Conservation (phyloP, 352 stramenopile genomes). For the Globisporangium nunn region DNA sequence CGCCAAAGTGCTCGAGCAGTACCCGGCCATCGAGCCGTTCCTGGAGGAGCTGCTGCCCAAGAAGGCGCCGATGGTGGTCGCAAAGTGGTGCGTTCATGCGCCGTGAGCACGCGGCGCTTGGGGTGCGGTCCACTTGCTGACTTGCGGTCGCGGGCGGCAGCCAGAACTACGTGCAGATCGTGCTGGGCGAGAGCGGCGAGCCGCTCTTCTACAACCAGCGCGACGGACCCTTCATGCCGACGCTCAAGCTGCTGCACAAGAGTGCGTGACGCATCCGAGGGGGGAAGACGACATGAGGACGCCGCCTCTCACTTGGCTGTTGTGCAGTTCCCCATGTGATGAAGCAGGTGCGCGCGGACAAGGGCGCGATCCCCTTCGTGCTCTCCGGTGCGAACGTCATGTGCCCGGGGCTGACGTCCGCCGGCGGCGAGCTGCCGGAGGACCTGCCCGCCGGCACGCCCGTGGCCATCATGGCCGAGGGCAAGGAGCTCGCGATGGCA, state of each 20-base stretch:
- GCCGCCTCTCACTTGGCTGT: too few species aligned
- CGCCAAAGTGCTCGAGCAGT: conserved; percentile 91
- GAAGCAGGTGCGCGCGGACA: conserved; percentile 92
- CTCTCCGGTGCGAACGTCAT: conserved; percentile 98
- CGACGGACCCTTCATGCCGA: conserved; percentile 96
- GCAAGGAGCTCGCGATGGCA: conserved; percentile 95
- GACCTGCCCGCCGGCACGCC: conserved; percentile 76
- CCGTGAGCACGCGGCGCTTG: too few species aligned
- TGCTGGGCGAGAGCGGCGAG: conserved; percentile 79
- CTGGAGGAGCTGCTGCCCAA: conserved; percentile 90
- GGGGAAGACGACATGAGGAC: neutral
- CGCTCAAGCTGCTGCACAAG: conserved; percentile 93
- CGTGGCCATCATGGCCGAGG: conserved; percentile 96
- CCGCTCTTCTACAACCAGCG: conserved; percentile 95
- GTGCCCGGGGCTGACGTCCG: conserved; percentile 96
- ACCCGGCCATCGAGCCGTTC: conserved; percentile 85
- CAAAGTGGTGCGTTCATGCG: conserved; percentile 69
- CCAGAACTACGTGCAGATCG: conserved; percentile 87
- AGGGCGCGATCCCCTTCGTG: conserved; percentile 97
- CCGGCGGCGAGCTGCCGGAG: conserved; percentile 90
- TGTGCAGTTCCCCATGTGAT: conserved; percentile 86
- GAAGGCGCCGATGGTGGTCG: conserved; percentile 90
- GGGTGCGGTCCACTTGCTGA: too few species aligned
- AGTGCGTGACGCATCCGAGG: conserved; percentile 25
- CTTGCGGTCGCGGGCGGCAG: conserved; percentile 20